Base-by-base conservation (phyloP, 768 basidiomycete genomes). In the Leccinum olivaceopallidum region DNA sequence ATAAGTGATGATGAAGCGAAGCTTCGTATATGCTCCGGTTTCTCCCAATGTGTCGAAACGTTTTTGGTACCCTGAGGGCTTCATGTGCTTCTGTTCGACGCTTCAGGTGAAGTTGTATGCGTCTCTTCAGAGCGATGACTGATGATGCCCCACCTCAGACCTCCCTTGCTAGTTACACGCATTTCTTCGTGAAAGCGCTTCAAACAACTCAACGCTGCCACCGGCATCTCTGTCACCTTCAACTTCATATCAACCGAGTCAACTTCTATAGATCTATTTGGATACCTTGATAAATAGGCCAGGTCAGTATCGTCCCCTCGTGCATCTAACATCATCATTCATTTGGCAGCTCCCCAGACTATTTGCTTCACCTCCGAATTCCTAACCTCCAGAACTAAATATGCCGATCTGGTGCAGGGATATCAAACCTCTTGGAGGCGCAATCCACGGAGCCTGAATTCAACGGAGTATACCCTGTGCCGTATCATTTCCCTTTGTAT, bases 171-270 rank as follows among this genome's bases (percentile, higher is more conserved):
- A 18, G 8, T 8, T 18, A 8, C 18, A 39, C 18, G 18, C 13
- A 47, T 47, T 6, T 8, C 10, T 6, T 22, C 44, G 3, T 13
- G 44, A 22, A 22, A 47, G 44, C 12, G 5, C 20, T 22, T 22
- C 6, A 20, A 22, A 18, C 26, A 28, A 18, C 13, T 8, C 10
- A 36, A 57, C 65, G 85, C 20, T 22, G 5, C 44, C 20, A 22
- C 20, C 9, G 44, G n/a, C 44, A 47, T 47, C 44, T 47, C 44
- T 20, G 3, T 18, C 20, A 47, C 20, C 39, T 39, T 18, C 39
- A 39, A 18, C 7, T 39, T 39, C 7, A 39, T 39, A 39, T 18
- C 14, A 18, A 39, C 39, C 16, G 18, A 39, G 39, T 39, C 39
- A 39, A 18, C 39, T 6, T 13, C 18, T 18, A 18, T 8, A 39